Conservation (phyloP, 1,284 basidiomycete species). For the Lentinus polychrous region DNA sequence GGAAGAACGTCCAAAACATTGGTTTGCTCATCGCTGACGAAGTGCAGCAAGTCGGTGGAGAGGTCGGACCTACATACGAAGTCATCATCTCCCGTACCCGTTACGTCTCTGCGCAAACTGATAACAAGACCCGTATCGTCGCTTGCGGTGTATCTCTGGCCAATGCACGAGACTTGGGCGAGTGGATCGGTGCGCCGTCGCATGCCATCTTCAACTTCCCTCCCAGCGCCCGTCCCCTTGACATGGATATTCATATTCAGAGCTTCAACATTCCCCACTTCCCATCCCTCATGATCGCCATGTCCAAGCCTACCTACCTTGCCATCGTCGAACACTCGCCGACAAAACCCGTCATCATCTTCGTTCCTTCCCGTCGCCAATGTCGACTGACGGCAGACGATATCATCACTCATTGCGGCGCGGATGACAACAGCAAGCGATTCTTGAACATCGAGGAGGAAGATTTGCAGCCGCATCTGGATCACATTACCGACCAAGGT, state of each 20-base stretch:
- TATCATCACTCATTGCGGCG: slow-evolving; percentile 82
- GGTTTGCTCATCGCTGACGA: slow-evolving; percentile 94
- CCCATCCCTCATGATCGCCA: slow-evolving; percentile 97
- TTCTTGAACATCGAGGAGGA: slow-evolving; percentile 88
- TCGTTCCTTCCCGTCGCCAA: slow-evolving; percentile 92
- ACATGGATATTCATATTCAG: slow-evolving; percentile 97
- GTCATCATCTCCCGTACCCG: slow-evolving; percentile 91
- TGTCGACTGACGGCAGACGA: slow-evolving; percentile 92
- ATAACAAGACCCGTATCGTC: slow-evolving; percentile 86
- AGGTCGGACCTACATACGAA: slow-evolving; percentile 94
- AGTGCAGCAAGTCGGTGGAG: slow-evolving; percentile 88
- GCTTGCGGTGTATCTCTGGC: slow-evolving; percentile 92
- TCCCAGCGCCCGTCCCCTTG: slow-evolving; percentile 88
- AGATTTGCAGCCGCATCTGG: slow-evolving; percentile 85
- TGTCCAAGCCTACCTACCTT: slow-evolving; percentile 98
- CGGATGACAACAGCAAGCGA: slow-evolving; percentile 78
- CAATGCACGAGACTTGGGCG: slow-evolving; percentile 94
- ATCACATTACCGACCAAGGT: slow-evolving; percentile 74
- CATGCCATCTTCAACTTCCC: slow-evolving; percentile 98
- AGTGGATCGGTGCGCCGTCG: slow-evolving; percentile 94
- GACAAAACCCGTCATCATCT: slow-evolving; percentile 84
- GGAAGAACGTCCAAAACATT: slow-evolving; percentile 94
- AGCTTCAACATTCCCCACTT: slow-evolving; percentile 95
- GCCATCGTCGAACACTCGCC: slow-evolving; percentile 87
- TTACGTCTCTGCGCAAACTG: slow-evolving; percentile 94